These are phyloP conservation scores for Beauveria brongniartii DNA, from an alignment of 2,329 filamentous ascomycete species.

Conservation along the genomic window DNA sequence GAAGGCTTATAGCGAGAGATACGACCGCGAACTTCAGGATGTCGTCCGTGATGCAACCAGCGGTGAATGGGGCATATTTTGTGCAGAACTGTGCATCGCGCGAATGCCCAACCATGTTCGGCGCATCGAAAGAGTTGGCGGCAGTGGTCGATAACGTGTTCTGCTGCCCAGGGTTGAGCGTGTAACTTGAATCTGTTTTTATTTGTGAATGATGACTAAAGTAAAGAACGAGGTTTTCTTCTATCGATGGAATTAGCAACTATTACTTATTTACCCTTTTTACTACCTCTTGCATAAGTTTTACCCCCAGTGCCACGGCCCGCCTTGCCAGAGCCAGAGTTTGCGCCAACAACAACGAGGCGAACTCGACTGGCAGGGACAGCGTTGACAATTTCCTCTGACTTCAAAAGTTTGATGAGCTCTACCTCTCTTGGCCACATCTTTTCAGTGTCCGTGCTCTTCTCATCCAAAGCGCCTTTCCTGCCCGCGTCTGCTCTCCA, in stretches of 20 bases:
- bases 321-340: slow-evolving; percentile 32
- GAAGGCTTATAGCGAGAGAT: slow-evolving; percentile 69
- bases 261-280: slow-evolving; percentile 16
- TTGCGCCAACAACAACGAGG: slow-evolving; percentile 59
- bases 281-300: slow-evolving; percentile 24
- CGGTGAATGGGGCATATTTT: slow-evolving; percentile 71
- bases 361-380: slow-evolving; percentile 74
- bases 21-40: slow-evolving; percentile 64
- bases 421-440: slow-evolving; percentile 86
- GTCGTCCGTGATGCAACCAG: slow-evolving; percentile 71
- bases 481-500: slow-evolving; percentile 62
- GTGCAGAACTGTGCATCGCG: slow-evolving; percentile 58
- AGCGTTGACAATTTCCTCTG: slow-evolving; percentile 71
- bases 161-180: neutral
- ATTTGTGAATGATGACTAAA: neutral
- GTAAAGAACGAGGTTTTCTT: neutral
- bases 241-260: neutral
- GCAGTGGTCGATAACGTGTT: neutral
- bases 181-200: neutral
- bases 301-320: slow-evolving; percentile 30
- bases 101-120: slow-evolving; percentile 53
- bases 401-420: slow-evolving; percentile 70
- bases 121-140: slow-evolving; percentile 34
- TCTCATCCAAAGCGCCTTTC: slow-evolving; percentile 54
- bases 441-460: slow-evolving; percentile 55